A percentile compares a stretch with the other conserved stretches of the same genome.
These are phyloP conservation scores for Globisporangium sylvaticum DNA, from an alignment of 352 stramenopile species.

Conservation along the genomic window DNA sequence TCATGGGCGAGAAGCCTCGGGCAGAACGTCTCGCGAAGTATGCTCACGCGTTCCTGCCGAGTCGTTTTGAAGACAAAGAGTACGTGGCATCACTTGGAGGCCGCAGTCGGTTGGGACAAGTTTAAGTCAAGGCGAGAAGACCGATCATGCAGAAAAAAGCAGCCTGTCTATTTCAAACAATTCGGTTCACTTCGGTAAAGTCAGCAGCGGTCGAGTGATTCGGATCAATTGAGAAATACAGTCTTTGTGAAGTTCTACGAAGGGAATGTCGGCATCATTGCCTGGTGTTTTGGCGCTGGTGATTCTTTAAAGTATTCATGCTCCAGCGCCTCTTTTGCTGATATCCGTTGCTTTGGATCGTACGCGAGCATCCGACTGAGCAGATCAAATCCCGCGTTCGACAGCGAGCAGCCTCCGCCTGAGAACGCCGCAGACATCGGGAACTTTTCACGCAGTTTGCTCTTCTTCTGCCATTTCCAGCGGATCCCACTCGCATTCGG, in stretches of 20 bases:
- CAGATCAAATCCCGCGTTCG: conserved; percentile 73
- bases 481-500: conserved; percentile 57
- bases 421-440: conserved; percentile 51
- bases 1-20: conserved; percentile 48
- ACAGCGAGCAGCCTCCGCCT: conserved; percentile 49
- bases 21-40: conserved; percentile 44
- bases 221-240: background rate
- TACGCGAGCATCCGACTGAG: conserved; percentile 59
- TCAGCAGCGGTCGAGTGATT: background rate
- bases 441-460: conserved; percentile 74
- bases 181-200: background rate
- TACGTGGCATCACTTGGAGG: conserved; percentile 58
- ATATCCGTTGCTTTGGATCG: conserved; percentile 73
- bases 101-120: conserved; percentile 46
- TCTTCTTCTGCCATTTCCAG: conserved; percentile 73
- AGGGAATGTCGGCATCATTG: conserved; percentile 81
- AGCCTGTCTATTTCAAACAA: background rate
- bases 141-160: background rate
- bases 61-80: conserved; percentile 51
- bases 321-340: conserved; percentile 68
- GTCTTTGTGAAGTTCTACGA: conserved; percentile 14
- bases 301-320: conserved; percentile 81
- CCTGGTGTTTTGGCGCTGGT: conserved; percentile 53
- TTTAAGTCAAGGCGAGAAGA: conserved; percentile 23
- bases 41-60: conserved; percentile 51